These are phyloP conservation scores for Cercospora zeae-maydis DNA, from an alignment of 2,329 filamentous ascomycete genomes.

Conservation along the genomic window DNA sequence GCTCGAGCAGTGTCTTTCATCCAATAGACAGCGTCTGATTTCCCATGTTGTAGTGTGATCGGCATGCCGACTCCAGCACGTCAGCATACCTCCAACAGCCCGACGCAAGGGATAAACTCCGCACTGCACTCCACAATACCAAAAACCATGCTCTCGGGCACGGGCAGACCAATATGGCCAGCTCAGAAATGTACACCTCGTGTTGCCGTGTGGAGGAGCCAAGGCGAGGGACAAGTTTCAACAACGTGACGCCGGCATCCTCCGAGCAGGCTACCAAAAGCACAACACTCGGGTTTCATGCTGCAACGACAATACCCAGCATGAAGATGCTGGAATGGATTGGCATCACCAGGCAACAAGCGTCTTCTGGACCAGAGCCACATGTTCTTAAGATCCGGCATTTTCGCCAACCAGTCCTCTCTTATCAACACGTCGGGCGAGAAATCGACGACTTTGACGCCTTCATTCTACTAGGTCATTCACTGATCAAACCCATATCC, in stretches of 20 bases:
- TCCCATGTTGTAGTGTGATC: not conserved
- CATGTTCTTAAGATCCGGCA: not conserved
- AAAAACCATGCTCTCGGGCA: not conserved
- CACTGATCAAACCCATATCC: not conserved
- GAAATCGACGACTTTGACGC: not conserved
- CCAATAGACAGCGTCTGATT: no score
- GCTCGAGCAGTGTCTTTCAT: no score
- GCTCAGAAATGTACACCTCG: not conserved
- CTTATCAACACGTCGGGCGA: not conserved
- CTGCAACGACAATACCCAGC: not conserved
- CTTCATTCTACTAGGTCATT: not conserved
- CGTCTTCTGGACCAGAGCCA: not conserved
- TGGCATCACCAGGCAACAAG: not conserved
- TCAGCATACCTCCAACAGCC: slow-evolving; percentile 3
- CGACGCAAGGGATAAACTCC: not conserved
- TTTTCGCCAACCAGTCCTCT: no score
- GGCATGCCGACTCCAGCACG: not conserved
- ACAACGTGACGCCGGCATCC: not conserved
- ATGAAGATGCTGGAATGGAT: not conserved
- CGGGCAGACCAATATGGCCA: not conserved
- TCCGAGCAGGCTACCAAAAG: not conserved
- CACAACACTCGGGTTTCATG: not conserved
- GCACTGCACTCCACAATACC: not conserved
- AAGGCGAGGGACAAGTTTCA: not conserved
- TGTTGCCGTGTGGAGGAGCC: not conserved